Percentiles rank a stretch among this genome's conserved stretches.
phyloP scores from a whole-genome alignment of 352 stramenopile genomes.

The Aphanomyces invadans region DNA sequence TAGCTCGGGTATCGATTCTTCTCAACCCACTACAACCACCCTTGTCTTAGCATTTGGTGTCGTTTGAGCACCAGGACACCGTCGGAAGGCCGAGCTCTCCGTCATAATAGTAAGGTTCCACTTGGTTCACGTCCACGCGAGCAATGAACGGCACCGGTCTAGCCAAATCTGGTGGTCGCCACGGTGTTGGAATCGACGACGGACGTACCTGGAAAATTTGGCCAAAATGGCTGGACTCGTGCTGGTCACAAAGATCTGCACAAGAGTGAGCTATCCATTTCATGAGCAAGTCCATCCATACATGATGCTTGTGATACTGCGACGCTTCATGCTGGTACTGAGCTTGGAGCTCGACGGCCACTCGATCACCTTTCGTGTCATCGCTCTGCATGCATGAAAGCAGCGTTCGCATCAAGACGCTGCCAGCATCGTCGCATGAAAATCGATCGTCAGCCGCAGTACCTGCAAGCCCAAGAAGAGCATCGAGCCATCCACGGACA shows the following conservation, averaged over 20 bases:
- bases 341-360: neutral
- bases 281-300: neutral
- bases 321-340: neutral
- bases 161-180: neutral
- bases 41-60: too few relatives aligned
- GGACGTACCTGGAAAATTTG: constrained; percentile 5
- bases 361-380: too few relatives aligned
- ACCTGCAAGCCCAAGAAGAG: constrained; percentile 6
- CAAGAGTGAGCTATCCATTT: neutral
- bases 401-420: neutral
- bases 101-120: neutral
- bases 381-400: too few relatives aligned
- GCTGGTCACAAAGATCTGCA: neutral
- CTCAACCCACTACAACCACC: neutral
- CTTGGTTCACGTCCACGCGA: neutral
- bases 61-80: too few relatives aligned
- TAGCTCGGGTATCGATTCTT: constrained; percentile 11
- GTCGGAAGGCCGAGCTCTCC: neutral
- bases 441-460: too few relatives aligned
- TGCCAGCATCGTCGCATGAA: too few relatives aligned
- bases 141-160: constrained; percentile 9
- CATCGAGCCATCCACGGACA: constrained; percentile 3
- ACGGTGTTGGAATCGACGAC: too few relatives aligned
- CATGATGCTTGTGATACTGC: neutral
- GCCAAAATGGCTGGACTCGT: neutral